phyloP scores from a whole-genome alignment of 305 asterid genomes.

The Fraxinus platypoda region DNA sequence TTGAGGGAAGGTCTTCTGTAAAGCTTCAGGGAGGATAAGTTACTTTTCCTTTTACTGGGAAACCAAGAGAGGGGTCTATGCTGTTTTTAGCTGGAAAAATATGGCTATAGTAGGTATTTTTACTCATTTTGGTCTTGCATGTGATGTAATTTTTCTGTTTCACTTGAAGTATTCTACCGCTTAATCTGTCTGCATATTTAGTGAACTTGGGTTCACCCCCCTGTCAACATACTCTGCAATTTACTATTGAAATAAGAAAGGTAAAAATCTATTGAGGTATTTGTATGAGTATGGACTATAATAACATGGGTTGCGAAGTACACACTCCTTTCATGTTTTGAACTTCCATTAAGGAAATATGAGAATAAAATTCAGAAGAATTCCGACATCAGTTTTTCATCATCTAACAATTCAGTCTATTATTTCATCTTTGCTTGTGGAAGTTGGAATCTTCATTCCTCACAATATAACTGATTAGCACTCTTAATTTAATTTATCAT shows the following conservation, averaged over 20 bases:
- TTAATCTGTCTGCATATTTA: not conserved
- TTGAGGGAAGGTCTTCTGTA: not conserved
- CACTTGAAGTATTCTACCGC: not conserved
- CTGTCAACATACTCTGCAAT: not conserved
- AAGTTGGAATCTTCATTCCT: not conserved
- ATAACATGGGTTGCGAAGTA: conserved; percentile 10
- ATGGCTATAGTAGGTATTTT: not conserved
- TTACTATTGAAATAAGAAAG: not conserved
- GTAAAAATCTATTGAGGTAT: not conserved
- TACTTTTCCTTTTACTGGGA: not conserved
- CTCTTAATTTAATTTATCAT: not conserved
- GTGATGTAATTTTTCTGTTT: not conserved
- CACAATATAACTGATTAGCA: not conserved
- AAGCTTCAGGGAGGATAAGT: not conserved
- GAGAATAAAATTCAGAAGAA: conserved; percentile 5
- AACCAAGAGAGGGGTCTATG: not conserved
- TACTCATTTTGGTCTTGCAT: not conserved
- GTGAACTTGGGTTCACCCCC: not conserved
- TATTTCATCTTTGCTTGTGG: conserved; percentile 16
- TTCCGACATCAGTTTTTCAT: not conserved
- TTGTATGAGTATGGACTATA: not conserved
- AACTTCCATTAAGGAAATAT: not conserved
- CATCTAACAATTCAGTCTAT: not conserved
- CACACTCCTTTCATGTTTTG: not conserved
- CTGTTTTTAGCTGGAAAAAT: not conserved